Evolutionary conservation across 2,329 filamentous ascomycete genomes (phyloP).

Genomic region (Bertia moriformis): DNA sequence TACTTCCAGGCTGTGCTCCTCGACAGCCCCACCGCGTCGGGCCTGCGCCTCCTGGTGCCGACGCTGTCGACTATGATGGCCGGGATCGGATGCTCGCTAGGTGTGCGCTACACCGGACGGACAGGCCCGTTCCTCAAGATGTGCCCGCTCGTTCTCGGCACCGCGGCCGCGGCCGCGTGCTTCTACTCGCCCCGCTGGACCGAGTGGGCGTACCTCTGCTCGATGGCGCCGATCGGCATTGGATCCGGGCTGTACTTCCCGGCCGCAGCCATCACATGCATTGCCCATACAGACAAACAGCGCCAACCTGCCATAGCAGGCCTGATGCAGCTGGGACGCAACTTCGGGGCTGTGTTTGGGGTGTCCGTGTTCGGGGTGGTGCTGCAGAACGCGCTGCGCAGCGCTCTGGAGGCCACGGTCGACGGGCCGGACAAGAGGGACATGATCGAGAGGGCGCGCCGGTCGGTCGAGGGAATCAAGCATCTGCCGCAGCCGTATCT

Average conservation of each 20-base stretch:
- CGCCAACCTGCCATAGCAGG: slow-evolving; percentile 57
- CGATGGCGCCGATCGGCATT: slow-evolving; percentile 37
- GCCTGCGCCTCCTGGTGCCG: slow-evolving; percentile 55
- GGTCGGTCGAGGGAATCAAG: slow-evolving; percentile 37
- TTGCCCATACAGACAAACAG: slow-evolving; percentile 40
- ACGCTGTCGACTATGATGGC: slow-evolving; percentile 36
- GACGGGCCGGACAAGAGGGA: slow-evolving; percentile 39
- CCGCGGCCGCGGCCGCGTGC: slow-evolving; percentile 33
- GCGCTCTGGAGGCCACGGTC: slow-evolving; percentile 43
- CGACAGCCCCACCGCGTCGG: slow-evolving; percentile 54
- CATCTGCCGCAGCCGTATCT: slow-evolving; percentile 25
- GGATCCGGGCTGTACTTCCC: slow-evolving; percentile 54
- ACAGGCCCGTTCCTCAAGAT: slow-evolving; percentile 44
- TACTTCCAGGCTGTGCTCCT: slow-evolving; percentile 67
- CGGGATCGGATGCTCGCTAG: slow-evolving; percentile 44
- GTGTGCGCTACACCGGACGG: slow-evolving; percentile 42
- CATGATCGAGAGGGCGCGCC: slow-evolving; percentile 34
- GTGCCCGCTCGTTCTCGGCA: no score
- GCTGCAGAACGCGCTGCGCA: slow-evolving; percentile 54
- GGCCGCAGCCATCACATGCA: slow-evolving; percentile 45
- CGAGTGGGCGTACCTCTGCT: slow-evolving; percentile 34
- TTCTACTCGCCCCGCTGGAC: slow-evolving; percentile 34
- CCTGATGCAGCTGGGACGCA: slow-evolving; percentile 59
- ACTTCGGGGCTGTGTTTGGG: slow-evolving; percentile 60
- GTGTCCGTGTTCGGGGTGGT: slow-evolving; percentile 58